These are phyloP conservation scores for Prunus armeniaca DNA, from an alignment of 306 rosid genomes.

Conservation along the genomic window DNA sequence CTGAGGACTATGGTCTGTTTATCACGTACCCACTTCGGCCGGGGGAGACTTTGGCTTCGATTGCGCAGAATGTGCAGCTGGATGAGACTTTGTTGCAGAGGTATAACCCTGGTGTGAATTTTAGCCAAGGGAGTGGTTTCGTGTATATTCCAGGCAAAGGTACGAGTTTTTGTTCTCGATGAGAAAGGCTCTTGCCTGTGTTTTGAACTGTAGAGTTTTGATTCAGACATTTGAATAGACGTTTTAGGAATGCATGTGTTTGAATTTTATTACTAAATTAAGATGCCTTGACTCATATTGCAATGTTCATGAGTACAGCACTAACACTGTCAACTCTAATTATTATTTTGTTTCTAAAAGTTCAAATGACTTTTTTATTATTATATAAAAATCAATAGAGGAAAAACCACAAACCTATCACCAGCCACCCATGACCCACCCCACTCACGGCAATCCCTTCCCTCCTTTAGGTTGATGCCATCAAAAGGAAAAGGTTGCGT, in stretches of 20 bases:
- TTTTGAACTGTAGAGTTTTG: not conserved
- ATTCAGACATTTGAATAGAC: not conserved
- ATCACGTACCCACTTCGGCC: constrained; percentile 56
- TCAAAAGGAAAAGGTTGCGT: not conserved
- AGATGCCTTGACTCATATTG: too few species aligned
- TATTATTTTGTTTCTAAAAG: too few species aligned
- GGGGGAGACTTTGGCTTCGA: constrained; percentile 27
- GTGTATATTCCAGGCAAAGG: constrained; percentile 70
- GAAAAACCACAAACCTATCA: too few species aligned
- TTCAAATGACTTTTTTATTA: too few species aligned
- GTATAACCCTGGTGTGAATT: constrained; percentile 52
- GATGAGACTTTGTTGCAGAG: constrained; percentile 37
- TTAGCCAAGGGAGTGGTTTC: constrained; percentile 44
- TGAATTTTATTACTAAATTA: too few species aligned
- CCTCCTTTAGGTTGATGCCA: too few species aligned
- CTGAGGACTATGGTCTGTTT: constrained; percentile 62
- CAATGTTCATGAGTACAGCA: not conserved
- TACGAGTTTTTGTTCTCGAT: constrained; percentile 14
- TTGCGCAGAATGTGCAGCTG: constrained; percentile 19
- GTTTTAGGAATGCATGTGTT: not conserved
- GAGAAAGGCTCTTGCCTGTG: not conserved
- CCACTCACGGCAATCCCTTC: too few species aligned
- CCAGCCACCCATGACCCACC: too few species aligned
- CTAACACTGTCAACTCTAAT: too few species aligned
- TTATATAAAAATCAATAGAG: too few species aligned